These are phyloP conservation scores for Arabidopsis arenosa DNA, from an alignment of 345 rosid genomes.

Conservation along the genomic window DNA sequence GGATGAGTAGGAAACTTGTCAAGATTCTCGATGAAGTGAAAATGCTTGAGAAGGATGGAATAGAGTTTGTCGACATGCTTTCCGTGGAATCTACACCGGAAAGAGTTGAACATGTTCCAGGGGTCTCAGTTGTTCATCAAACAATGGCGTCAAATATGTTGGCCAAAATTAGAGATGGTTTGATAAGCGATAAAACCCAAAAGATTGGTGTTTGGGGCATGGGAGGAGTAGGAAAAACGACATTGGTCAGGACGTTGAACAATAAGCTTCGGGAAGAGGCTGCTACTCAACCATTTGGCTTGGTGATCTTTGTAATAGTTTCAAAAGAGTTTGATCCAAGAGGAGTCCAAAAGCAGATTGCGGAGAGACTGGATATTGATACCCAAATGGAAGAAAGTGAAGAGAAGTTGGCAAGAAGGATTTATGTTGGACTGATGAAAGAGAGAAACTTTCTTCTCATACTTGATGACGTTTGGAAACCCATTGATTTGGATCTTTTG, in stretches of 20 bases:
- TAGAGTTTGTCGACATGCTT: conserved; percentile 7
- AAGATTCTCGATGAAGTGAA: neutral
- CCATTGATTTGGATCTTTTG: conserved; percentile 23
- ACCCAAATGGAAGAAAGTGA: neutral
- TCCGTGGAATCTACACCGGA: neutral
- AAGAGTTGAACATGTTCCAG: conserved; percentile 31
- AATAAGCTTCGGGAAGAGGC: conserved; percentile 4
- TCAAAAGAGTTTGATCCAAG: conserved; percentile 21
- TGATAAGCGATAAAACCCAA: neutral
- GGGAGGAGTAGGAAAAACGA: conserved; percentile 43
- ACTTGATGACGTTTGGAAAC: conserved; percentile 42
- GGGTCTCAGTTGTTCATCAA: conserved; percentile 34
- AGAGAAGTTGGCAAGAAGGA: neutral
- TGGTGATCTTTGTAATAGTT: conserved; percentile 30
- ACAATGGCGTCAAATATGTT: conserved; percentile 29
- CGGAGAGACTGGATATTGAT: conserved; percentile 1
- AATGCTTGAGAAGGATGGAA: neutral
- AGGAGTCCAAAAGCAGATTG: conserved; percentile 31
- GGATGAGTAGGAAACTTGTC: conserved; percentile 1
- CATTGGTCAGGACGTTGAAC: conserved; percentile 31
- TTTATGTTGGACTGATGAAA: neutral
- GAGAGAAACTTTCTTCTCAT: conserved; percentile 29
- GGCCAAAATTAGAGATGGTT: neutral
- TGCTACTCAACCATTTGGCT: conserved; percentile 14
- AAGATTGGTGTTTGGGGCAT: conserved; percentile 36